Evolutionary conservation across 495 filamentous ascomycete genomes (phyloP).

Genomic region (Xylaria scruposa): DNA sequence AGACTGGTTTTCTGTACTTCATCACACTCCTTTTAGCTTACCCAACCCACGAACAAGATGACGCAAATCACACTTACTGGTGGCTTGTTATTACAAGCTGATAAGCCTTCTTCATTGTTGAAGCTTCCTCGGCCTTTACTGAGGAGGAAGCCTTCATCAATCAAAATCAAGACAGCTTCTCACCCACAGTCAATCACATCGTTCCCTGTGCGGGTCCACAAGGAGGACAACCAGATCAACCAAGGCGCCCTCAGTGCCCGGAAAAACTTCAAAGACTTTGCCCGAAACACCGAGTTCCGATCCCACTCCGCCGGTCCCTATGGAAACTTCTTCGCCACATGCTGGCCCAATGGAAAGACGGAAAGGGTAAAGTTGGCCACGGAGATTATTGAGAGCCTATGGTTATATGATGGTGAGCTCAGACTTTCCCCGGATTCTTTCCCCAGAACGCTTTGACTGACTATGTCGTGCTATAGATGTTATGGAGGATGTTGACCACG

Average conservation of each 20-base stretch:
- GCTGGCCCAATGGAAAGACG: conserved; percentile 27
- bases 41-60: conserved; percentile 23
- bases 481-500: conserved; percentile 29
- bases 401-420: conserved; percentile 29
- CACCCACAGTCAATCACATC: conserved; percentile 26
- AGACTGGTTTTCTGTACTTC: conserved; percentile 27
- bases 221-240: conserved; percentile 30
- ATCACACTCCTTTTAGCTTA: conserved; percentile 23
- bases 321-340: conserved; percentile 29
- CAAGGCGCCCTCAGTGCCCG: conserved; percentile 22
- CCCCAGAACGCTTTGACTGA: conserved; percentile 2
- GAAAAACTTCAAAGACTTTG: conserved; percentile 28
- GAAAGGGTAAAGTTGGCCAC: conserved; percentile 29
- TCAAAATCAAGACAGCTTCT: conserved; percentile 18
- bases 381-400: conserved; percentile 29
- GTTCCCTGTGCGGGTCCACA: conserved; percentile 27
- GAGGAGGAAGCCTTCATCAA: conserved; percentile 20
- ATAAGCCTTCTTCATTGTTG: conserved; percentile 19
- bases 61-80: conserved; percentile 25
- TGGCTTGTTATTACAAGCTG: conserved; percentile 21
- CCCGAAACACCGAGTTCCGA: conserved; percentile 20
- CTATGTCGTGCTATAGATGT: conserved; percentile 11
- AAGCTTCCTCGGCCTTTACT: conserved; percentile 12
- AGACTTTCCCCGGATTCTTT: background rate
- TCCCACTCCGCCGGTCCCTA: conserved; percentile 23